These are phyloP conservation scores for Gamarada debralockiae DNA, from an alignment of 495 filamentous ascomycete genomes.

Conservation along the genomic window DNA sequence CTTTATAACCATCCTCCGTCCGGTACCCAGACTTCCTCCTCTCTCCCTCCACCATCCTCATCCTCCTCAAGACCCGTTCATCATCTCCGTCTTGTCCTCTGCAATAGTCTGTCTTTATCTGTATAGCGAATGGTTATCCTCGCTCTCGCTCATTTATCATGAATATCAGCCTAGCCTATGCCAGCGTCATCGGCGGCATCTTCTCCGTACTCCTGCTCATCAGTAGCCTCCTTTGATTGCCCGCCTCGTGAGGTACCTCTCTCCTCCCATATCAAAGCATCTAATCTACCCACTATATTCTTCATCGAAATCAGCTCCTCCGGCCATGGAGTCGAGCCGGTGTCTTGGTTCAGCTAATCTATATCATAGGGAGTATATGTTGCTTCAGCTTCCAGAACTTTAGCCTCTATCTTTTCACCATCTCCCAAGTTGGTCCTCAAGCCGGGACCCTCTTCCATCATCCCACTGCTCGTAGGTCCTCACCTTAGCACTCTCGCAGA, in stretches of 20 bases:
- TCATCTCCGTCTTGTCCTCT: conserved; percentile 5
- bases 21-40: conserved; percentile 2
- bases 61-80: background rate
- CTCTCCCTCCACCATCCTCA: background rate
- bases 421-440: conserved; percentile 7
- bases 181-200: background rate
- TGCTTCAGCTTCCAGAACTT: conserved; percentile 4
- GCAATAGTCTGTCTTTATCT: conserved; percentile 10
- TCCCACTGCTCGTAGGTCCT: background rate
- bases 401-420: background rate
- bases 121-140: conserved; percentile 2
- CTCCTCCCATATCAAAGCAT: conserved; percentile 19
- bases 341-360: conserved; percentile 9
- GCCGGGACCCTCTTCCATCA: conserved; percentile 6
- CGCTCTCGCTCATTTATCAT: conserved; percentile 7
- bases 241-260: conserved; percentile 9
- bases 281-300: conserved; percentile 13
- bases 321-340: conserved; percentile 5
- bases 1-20: conserved; percentile 1
- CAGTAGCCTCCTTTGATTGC: too few species aligned
- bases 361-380: conserved; percentile 13
- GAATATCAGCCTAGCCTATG: background rate
- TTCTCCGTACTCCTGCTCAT: conserved; percentile 1
- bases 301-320: conserved; percentile 8
- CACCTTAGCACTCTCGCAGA: conserved; percentile 1